Evolutionary conservation across 2,329 filamentous ascomycete species (phyloP).

Genomic region (Aspergillus phoenicis): DNA sequence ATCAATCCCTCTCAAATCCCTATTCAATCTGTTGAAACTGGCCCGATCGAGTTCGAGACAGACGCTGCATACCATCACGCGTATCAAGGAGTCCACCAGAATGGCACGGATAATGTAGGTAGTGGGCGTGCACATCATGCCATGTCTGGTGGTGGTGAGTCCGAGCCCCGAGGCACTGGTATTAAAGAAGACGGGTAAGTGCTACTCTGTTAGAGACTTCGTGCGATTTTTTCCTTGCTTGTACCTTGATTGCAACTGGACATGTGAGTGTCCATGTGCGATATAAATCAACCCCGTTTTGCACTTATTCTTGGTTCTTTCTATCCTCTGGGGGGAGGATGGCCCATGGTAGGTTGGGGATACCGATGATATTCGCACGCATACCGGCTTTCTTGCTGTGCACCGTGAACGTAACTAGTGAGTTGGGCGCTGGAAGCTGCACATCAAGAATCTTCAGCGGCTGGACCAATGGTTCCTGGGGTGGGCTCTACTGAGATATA

Average conservation of each 20-base stretch:
- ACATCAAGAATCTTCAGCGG: conserved; percentile 3
- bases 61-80: conserved; percentile 27
- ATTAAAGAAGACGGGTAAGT: conserved; percentile 95
- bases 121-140: conserved; percentile 24
- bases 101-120: conserved; percentile 31
- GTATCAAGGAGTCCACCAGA: conserved; percentile 30
- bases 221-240: conserved; percentile 19
- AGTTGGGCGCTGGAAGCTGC: conserved; percentile 17
- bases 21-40: conserved; percentile 35
- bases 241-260: neutral
- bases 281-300: neutral
- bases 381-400: neutral
- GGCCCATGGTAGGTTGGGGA: conserved; percentile 11
- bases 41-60: conserved; percentile 32
- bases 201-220: conserved; percentile 1
- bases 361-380: conserved; percentile 15
- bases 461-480: conserved; percentile 18
- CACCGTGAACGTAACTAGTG: conserved; percentile 14
- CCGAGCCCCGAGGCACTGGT: conserved; percentile 44
- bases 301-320: neutral
- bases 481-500: conserved; percentile 11
- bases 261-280: neutral
- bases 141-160: conserved; percentile 29
- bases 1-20: conserved; percentile 36
- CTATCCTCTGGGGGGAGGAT: neutral